phyloP scores from a whole-genome alignment of 2,329 filamentous ascomycete species.

The Phialocephala sp. region DNA sequence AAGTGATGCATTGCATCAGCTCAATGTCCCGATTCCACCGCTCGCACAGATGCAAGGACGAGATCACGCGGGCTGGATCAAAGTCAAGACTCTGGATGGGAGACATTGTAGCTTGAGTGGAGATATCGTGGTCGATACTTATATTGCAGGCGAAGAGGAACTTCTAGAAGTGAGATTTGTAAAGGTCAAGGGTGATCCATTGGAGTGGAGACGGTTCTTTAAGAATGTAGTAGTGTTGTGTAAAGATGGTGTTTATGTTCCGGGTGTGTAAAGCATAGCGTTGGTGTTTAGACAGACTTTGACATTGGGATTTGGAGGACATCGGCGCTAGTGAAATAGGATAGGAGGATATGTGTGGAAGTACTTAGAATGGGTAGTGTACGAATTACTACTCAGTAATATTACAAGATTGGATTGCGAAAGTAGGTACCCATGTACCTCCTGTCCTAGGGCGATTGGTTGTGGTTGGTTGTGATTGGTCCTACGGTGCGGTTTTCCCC shows the following conservation, averaged over 20 bases:
- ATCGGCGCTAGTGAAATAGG: slow-evolving; percentile 1
- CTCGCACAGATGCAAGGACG: slow-evolving; percentile 53
- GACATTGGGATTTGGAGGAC: not conserved
- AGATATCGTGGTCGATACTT: slow-evolving; percentile 74
- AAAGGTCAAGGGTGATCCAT: slow-evolving; percentile 92
- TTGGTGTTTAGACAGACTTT: slow-evolving; percentile 7
- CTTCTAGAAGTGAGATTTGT: slow-evolving; percentile 87
- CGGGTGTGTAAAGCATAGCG: slow-evolving; percentile 36
- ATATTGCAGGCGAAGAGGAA: slow-evolving; percentile 60
- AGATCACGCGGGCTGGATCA: slow-evolving; percentile 67
- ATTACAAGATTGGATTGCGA: not conserved
- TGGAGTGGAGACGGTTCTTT: slow-evolving; percentile 97
- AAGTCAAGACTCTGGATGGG: slow-evolving; percentile 76
- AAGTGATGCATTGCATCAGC: slow-evolving; percentile 78
- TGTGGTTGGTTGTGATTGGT: too few relatives aligned
- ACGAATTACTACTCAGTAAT: not conserved
- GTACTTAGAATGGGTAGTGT: slow-evolving; percentile 1
- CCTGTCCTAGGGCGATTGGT: not conserved
- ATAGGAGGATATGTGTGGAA: not conserved
- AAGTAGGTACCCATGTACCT: not conserved
- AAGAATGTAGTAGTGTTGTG: slow-evolving; percentile 91
- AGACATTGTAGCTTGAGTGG: slow-evolving; percentile 76
- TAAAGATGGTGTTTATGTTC: slow-evolving; percentile 79
- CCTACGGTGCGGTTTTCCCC: slow-evolving; percentile 13
- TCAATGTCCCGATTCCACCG: slow-evolving; percentile 74